A percentile compares a stretch with the other conserved stretches of the same genome.
phyloP scores from a whole-genome alignment of 495 filamentous ascomycete genomes.

The Hyaloscypha variabilis region DNA sequence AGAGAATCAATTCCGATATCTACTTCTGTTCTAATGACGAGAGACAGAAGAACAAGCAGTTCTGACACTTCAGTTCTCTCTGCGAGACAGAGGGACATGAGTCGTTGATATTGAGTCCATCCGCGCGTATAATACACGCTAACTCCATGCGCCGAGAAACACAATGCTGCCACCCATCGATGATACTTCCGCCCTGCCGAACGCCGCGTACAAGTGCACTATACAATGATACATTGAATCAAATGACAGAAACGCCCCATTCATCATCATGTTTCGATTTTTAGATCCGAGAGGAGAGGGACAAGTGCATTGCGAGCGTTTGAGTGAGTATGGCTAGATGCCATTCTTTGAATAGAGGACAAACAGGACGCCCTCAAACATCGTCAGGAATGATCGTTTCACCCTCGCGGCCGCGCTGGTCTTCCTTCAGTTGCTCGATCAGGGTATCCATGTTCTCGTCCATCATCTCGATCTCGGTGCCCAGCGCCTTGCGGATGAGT shows the following conservation, averaged over 20 bases:
- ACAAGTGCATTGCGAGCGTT: background rate
- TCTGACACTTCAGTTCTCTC: background rate
- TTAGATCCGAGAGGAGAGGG: background rate
- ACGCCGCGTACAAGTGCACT: background rate
- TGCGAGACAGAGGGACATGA: background rate
- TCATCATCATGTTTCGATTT: background rate
- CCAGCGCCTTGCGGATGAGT: conserved; percentile 53
- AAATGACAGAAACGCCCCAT: background rate
- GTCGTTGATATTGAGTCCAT: background rate
- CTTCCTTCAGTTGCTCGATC: conserved; percentile 25
- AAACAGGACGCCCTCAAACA: background rate
- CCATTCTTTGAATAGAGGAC: too few species aligned
- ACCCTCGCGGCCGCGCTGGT: conserved; percentile 6
- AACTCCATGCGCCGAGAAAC: background rate
- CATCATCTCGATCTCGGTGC: conserved; percentile 37
- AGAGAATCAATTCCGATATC: background rate
- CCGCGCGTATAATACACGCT: background rate
- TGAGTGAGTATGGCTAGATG: too few species aligned
- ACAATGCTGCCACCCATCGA: background rate
- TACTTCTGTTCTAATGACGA: background rate
- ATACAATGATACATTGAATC: background rate
- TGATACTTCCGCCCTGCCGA: too few species aligned
- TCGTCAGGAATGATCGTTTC: background rate
- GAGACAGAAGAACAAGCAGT: background rate
- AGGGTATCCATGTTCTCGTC: conserved; percentile 27